These are phyloP conservation scores for Orbilia brochopaga DNA, from an alignment of 2,329 filamentous ascomycete species.

Conservation along the genomic window DNA sequence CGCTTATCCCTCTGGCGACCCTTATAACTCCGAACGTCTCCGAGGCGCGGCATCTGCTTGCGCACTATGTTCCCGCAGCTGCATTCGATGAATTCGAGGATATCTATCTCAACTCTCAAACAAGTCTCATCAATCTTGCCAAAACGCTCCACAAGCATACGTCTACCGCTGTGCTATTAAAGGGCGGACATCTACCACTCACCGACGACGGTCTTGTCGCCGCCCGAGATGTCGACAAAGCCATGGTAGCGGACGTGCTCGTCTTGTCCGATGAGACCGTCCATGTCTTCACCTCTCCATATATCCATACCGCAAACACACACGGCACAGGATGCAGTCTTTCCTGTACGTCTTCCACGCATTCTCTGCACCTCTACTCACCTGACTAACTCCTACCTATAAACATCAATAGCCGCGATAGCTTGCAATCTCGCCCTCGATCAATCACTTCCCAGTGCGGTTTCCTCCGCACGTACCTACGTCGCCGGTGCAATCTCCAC, in stretches of 20 bases:
- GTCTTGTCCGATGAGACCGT: slow-evolving; percentile 66
- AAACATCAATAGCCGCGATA: slow-evolving; percentile 62
- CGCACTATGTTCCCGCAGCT: slow-evolving; percentile 53
- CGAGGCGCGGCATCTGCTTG: slow-evolving; percentile 71
- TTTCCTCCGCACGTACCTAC: slow-evolving; percentile 65
- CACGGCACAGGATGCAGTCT: slow-evolving; percentile 95
- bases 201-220: slow-evolving; percentile 68
- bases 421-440: slow-evolving; percentile 67
- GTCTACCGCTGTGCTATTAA: slow-evolving; percentile 80
- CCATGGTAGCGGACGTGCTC: slow-evolving; percentile 77
- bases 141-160: slow-evolving; percentile 71
- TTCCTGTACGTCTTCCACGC: slow-evolving; percentile 68
- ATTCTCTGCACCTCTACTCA: too few relatives aligned
- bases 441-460: slow-evolving; percentile 62
- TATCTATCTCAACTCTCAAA: slow-evolving; percentile 57
- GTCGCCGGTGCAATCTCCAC: slow-evolving; percentile 68
- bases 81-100: slow-evolving; percentile 56
- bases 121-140: slow-evolving; percentile 67
- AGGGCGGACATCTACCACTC: slow-evolving; percentile 88
- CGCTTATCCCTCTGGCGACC: slow-evolving; percentile 70
- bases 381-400: too few relatives aligned
- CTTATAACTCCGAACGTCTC: slow-evolving; percentile 79
- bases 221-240: slow-evolving; percentile 65
- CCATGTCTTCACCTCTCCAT: slow-evolving; percentile 72
- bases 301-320: slow-evolving; percentile 76